Evolutionary conservation across 495 filamentous ascomycete species (phyloP).

Genomic region (Aspergillus kassunensis): DNA sequence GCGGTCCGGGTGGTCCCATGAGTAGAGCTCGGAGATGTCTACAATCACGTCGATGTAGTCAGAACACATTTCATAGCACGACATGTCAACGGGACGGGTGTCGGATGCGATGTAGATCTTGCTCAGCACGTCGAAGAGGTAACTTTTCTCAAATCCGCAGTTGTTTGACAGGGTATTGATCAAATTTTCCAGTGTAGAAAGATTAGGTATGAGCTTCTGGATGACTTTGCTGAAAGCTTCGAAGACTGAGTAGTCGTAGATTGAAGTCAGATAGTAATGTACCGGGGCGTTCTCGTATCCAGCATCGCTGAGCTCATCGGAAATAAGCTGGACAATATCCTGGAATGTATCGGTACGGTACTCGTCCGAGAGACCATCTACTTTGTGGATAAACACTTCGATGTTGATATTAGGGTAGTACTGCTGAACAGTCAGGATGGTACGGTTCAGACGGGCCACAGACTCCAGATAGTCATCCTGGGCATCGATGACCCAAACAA

Average conservation of each 20-base stretch:
- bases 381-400: slow-evolving; percentile 97
- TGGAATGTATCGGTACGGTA: slow-evolving; percentile 90
- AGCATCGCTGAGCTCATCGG: slow-evolving; percentile 88
- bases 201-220: slow-evolving; percentile 90
- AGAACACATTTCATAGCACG: slow-evolving; percentile 93
- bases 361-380: slow-evolving; percentile 90
- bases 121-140: slow-evolving; percentile 91
- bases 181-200: slow-evolving; percentile 86
- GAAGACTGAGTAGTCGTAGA: slow-evolving; percentile 97
- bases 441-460: slow-evolving; percentile 77
- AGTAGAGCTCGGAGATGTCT: slow-evolving; percentile 92
- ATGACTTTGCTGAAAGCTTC: slow-evolving; percentile 98
- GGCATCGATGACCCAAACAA: slow-evolving; percentile 98
- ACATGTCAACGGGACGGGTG: slow-evolving; percentile 84
- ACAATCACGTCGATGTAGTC: slow-evolving; percentile 98
- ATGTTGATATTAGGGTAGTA: slow-evolving; percentile 89
- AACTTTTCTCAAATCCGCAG: slow-evolving; percentile 94
- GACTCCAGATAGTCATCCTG: slow-evolving; percentile 95
- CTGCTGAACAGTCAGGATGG: slow-evolving; percentile 81
- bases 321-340: slow-evolving; percentile 93
- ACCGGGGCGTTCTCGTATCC: slow-evolving; percentile 90
- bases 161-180: slow-evolving; percentile 84
- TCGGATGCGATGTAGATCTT: slow-evolving; percentile 99
- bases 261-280: slow-evolving; percentile 89
- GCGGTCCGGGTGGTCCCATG: slow-evolving; percentile 60